Evolutionary conservation across 2,329 filamentous ascomycete genomes (phyloP), one percentile per base, ranked within the genome.

Genomic region (Aspergillus udagawae): DNA sequence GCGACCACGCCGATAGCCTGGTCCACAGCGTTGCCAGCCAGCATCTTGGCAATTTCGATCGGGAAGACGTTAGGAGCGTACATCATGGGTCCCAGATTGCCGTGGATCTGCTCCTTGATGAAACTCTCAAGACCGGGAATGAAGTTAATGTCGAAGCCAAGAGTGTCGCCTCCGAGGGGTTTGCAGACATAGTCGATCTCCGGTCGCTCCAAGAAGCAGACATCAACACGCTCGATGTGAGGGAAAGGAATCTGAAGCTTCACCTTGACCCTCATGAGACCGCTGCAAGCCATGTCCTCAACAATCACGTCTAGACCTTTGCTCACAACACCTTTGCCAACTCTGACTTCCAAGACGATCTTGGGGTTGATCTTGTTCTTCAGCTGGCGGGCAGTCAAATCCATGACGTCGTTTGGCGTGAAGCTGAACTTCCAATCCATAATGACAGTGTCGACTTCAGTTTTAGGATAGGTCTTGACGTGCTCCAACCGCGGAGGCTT

Each of bases 351-450:
- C 27, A 99, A 84, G 10, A 97, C 91, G 56, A 99, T 82, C 77
- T 97, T 99, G 55, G 94, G 94, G 71, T 99, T 97, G 75, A 97
- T 85, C 80, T 96, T 97, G 80, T 92, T 92, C 80, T 90, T 93
- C 69, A 97, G 78, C 74, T 99, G 94, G 59, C 89, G 86, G 2
- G 88, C 81, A 1, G 94, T 99, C 83, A 99, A 86, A 74, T 99
- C 94, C 64, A 90, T 87, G 2, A 85, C 90, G 74, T 99, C 95
- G 65, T 94, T 97, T 35, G 94, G 94, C 0, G 91, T 97, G 78
- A 99, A 99, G 81, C 93, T 97, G 76, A 99, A 99, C 70, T 96
- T 96, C 94, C 94, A 99, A 73, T 99, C 94, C 94, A 99, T 99
- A 69, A 97, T 85, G 45, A 99, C 91, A 57, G 92, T 87, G 70